These are phyloP conservation scores for Filobasidium floriforme DNA, from an alignment of 768 basidiomycete species.

Conservation along the genomic window DNA sequence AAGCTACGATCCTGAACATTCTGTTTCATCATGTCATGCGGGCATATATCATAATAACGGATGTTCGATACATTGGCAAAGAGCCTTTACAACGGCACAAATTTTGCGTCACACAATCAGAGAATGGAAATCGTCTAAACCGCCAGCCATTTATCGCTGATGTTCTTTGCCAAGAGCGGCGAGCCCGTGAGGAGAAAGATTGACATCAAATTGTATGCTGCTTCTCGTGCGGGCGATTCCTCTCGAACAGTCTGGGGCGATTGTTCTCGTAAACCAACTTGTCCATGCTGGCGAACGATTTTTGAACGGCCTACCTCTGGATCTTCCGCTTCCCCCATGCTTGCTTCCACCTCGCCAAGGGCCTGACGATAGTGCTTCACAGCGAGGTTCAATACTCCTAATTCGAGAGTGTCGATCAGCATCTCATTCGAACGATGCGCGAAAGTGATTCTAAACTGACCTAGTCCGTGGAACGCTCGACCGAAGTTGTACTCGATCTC, in stretches of 20 bases:
- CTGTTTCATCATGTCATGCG: too few relatives aligned
- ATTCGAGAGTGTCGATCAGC: background rate
- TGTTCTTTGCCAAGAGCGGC: conserved; percentile 57
- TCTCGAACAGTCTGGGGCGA: conserved; percentile 44
- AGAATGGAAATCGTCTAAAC: conserved; percentile 42
- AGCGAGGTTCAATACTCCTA: conserved; percentile 74
- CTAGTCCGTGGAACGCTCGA: conserved; percentile 84
- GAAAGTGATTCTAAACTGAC: conserved; percentile 47
- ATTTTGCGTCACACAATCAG: background rate
- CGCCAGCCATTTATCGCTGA: conserved; percentile 77
- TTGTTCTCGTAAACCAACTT: background rate
- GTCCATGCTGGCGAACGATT: background rate
- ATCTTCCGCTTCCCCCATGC: conserved; percentile 35
- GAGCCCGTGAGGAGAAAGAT: conserved; percentile 76
- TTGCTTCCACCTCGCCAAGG: conserved; percentile 56
- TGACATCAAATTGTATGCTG: conserved; percentile 79
- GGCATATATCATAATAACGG: background rate
- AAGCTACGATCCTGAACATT: conserved; percentile 9
- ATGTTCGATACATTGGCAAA: background rate
- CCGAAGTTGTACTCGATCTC: conserved; percentile 94
- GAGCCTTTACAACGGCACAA: background rate
- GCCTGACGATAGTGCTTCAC: conserved; percentile 75
- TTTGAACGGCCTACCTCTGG: conserved; percentile 39
- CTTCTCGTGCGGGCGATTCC: conserved; percentile 58
- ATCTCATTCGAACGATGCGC: background rate